Percentiles rank a stretch among this genome's conserved stretches.
These are phyloP conservation scores for Nicotiana benthamiana DNA, from an alignment of 257 asterid species.

Conservation along the genomic window DNA sequence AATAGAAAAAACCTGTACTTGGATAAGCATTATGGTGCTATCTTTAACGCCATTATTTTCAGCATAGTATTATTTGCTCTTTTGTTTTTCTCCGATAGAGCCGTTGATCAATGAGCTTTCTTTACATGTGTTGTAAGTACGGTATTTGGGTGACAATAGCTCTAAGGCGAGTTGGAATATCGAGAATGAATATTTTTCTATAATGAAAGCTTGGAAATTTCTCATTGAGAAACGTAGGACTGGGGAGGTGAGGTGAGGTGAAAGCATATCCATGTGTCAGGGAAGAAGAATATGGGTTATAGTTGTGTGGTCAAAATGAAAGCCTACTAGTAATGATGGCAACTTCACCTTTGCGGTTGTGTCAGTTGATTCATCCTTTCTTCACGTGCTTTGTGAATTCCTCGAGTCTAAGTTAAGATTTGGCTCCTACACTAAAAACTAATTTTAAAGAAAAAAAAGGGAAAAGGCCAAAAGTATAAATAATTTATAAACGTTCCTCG, in stretches of 20 bases:
- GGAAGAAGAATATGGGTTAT: not conserved
- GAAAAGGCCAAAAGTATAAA: no score
- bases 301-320: not conserved
- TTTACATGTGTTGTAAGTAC: not conserved
- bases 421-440: not conserved
- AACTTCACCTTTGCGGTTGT: not conserved
- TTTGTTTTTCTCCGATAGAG: not conserved
- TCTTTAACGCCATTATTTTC: not conserved
- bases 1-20: not conserved
- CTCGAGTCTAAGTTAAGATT: not conserved
- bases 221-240: not conserved
- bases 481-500: no score
- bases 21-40: not conserved
- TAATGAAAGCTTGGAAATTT: not conserved
- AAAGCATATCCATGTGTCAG: not conserved
- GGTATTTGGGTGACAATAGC: not conserved
- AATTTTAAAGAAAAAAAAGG: no score
- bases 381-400: not conserved
- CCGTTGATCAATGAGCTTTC: not conserved
- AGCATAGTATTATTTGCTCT: not conserved
- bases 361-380: not conserved
- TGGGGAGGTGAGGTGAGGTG: not conserved
- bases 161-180: not conserved
- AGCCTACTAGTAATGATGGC: not conserved
- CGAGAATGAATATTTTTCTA: not conserved